A percentile compares a stretch with the other conserved stretches of the same genome.
Conservation (phyloP, 257 asterid genomes). For the Leonotis leonurus region DNA sequence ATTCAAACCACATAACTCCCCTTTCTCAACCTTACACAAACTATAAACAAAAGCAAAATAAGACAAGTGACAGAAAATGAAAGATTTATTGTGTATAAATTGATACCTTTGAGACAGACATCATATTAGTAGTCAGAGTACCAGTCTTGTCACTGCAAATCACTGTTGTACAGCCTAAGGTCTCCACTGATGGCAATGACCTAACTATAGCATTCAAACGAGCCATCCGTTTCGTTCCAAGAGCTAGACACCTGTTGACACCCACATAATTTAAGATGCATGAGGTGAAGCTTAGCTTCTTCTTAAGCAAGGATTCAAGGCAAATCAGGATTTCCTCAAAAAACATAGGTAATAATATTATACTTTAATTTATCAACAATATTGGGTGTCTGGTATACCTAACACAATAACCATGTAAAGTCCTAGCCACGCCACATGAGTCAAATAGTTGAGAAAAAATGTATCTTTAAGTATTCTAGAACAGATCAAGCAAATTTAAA, state of each 20-base stretch:
- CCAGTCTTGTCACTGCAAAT: conserved; percentile 99
- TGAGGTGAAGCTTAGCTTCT: neutral
- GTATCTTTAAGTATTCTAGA: neutral
- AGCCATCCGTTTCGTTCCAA: conserved; percentile 98
- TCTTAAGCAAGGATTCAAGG: conserved; percentile 1
- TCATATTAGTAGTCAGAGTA: conserved; percentile 97
- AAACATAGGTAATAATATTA: neutral
- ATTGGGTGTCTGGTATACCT: conserved; percentile 1
- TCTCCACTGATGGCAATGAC: conserved; percentile 98
- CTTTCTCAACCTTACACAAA: conserved; percentile 6
- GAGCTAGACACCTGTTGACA: conserved; percentile 82
- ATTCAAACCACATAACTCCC: neutral
- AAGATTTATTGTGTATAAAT: conserved; percentile 2
- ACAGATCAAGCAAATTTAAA: neutral
- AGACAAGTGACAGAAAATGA: neutral
- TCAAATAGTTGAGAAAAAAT: too few relatives aligned
- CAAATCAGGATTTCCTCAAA: conserved; percentile 1
- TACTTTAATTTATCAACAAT: neutral
- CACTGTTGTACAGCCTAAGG: conserved; percentile 98
- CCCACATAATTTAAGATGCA: conserved; percentile 5
- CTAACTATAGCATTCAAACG: conserved; percentile 97
- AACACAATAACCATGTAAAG: neutral
- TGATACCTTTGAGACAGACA: conserved; percentile 92
- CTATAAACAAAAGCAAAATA: neutral
- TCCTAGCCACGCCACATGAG: neutral